A percentile compares a stretch with the other conserved stretches of the same genome.
These are phyloP conservation scores for Lasiosphaeriaceae sp. DNA, from an alignment of 495 filamentous ascomycete genomes.

Conservation along the genomic window DNA sequence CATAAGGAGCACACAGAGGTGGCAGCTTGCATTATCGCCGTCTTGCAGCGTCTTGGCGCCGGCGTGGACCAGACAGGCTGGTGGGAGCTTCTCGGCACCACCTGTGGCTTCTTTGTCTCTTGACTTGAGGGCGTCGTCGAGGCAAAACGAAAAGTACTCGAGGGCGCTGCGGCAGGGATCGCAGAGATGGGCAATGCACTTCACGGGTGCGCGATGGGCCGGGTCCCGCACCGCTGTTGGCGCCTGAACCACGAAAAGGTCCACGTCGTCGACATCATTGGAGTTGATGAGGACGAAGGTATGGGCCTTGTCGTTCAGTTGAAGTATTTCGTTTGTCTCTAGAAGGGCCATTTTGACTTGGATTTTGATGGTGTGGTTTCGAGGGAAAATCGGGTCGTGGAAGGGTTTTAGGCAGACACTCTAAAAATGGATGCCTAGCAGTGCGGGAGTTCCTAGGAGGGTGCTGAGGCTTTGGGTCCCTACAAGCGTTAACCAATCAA, in stretches of 20 bases:
- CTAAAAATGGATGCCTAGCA: too few species aligned
- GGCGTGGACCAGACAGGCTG: not conserved
- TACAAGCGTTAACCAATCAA: too few species aligned
- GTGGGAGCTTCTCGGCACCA: not conserved
- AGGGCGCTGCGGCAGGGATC: not conserved
- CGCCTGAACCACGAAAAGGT: constrained; percentile 4
- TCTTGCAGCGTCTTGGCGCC: not conserved
- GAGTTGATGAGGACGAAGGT: constrained; percentile 4
- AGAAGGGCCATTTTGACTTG: constrained; percentile 3
- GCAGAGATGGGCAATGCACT: constrained; percentile 3
- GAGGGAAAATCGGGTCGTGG: too few species aligned
- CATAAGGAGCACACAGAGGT: constrained; percentile 7
- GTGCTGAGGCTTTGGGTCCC: too few species aligned
- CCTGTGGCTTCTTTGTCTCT: not conserved
- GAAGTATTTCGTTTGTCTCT: constrained; percentile 1
- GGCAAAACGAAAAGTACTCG: constrained; percentile 5
- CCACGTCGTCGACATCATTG: not conserved
- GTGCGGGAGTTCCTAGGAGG: too few species aligned
- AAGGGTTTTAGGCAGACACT: too few species aligned
- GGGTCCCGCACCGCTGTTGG: not conserved
- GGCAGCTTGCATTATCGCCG: not conserved
- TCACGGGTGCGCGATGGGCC: not conserved
- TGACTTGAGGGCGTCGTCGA: not conserved
- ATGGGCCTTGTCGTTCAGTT: constrained; percentile 3
- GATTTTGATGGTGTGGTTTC: not conserved